Conservation (phyloP, 2,329 filamentous ascomycete genomes). For the Mycosphaerella sp. region DNA sequence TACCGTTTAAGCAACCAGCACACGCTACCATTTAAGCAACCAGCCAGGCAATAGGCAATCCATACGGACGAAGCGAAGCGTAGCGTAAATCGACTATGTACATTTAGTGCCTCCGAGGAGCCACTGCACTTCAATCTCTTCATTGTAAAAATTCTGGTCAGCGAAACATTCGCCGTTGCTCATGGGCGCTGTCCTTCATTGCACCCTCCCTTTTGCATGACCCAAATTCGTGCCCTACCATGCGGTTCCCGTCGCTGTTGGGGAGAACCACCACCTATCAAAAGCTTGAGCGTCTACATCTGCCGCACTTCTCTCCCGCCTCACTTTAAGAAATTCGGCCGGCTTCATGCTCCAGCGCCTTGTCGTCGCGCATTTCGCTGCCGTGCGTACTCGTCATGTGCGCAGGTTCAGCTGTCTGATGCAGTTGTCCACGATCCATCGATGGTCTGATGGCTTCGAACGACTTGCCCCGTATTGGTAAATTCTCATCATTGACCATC, state of each 20-base stretch:
- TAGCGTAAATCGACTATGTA: neutral
- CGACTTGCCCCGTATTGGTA: conserved; percentile 21
- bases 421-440: neutral
- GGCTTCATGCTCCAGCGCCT: neutral
- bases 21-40: too few relatives aligned
- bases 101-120: neutral
- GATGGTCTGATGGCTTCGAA: conserved; percentile 15
- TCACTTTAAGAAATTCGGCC: neutral
- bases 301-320: neutral
- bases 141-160: conserved; percentile 7
- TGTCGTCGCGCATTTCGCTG: neutral
- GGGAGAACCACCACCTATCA: neutral
- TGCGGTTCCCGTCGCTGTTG: neutral
- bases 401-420: neutral
- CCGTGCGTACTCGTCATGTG: neutral
- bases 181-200: neutral
- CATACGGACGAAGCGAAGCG: neutral
- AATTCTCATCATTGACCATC: conserved; percentile 12
- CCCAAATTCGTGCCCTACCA: neutral
- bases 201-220: neutral
- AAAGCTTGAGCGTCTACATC: neutral
- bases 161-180: neutral
- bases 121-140: conserved; percentile 1
- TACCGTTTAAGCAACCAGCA: too few relatives aligned
- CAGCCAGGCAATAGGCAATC: too few relatives aligned